Base-by-base conservation (phyloP, 345 rosid species). In the Eucalyptus regnans region DNA sequence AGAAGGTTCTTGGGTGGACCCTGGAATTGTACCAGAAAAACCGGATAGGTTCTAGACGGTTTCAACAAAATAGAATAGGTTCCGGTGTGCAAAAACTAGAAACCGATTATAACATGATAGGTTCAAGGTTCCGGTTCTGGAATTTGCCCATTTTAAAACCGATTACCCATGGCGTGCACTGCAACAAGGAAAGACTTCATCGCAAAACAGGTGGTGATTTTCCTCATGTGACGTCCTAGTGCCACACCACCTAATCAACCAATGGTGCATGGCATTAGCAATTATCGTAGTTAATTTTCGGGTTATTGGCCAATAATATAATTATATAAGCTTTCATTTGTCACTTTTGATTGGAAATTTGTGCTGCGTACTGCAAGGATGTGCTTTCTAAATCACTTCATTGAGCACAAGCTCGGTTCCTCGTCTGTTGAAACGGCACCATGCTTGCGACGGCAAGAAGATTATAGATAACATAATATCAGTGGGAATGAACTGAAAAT, bases 91-190 rank as follows among this genome's bases (percentile, higher is more conserved):
- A 52, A 52, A 52, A 52, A 52, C 58, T 52, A 52, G 58, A 52
- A 52, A 52, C 8, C 0, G 0, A 52, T 52, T 52, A 52, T 52
- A 52, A 52, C 0, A 52, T 2, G 58, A 0, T 52, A 52, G 58
- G 0, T 52, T 52, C 5, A 52, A 52, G 56, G 2, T 52, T 52
- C 10, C 2, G 1, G 0, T 52, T 52, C 0, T 52, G 0, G 10
- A 52, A 52, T 52, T 52, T 52, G 25, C 10, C 5, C 25, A 20
- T 52, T 52, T 20, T 52, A 52, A 20, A 3, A 52, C 25, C 2
- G 0, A 52, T 52, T 52, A 18, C 58, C 58, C 58, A 7, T 52
- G 58, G 25, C 0, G 25, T 3, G 25, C 58, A 2, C 58, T 52
- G 58, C 58, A 52, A 52, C 58, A 20, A 52, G 25, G 20, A 52